A percentile compares a stretch with the other conserved stretches of the same genome.
These are phyloP conservation scores for Laburnicola sp. DNA, from an alignment of 2,329 filamentous ascomycete genomes.

Conservation along the genomic window DNA sequence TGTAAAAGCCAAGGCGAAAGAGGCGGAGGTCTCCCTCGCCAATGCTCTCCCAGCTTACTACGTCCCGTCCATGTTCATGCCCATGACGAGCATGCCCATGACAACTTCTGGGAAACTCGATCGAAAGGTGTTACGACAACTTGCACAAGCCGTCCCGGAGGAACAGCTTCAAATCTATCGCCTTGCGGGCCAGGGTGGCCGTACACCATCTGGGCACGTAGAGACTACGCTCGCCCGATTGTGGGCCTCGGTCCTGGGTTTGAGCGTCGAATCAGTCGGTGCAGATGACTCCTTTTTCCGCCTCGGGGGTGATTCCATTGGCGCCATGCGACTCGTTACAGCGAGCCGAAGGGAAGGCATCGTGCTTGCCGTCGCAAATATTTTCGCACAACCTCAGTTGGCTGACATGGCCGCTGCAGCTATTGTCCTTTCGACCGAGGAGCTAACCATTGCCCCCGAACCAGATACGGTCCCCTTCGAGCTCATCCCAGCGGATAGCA, in stretches of 20 bases:
- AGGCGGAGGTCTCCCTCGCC: slow-evolving; percentile 31
- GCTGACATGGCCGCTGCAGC: slow-evolving; percentile 46
- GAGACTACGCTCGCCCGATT: slow-evolving; percentile 34
- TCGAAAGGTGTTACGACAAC: slow-evolving; percentile 43
- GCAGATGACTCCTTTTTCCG: slow-evolving; percentile 53
- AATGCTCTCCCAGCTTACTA: slow-evolving; percentile 47
- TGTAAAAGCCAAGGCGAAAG: slow-evolving; percentile 24
- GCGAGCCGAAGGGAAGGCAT: slow-evolving; percentile 47
- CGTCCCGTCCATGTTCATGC: slow-evolving; percentile 51
- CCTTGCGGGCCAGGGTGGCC: slow-evolving; percentile 35
- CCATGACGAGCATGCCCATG: slow-evolving; percentile 47
- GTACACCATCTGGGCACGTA: slow-evolving; percentile 27
- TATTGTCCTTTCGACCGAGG: slow-evolving; percentile 25
- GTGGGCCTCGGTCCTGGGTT: slow-evolving; percentile 47
- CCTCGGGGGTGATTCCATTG: slow-evolving; percentile 53
- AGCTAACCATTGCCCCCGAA: slow-evolving; percentile 16
- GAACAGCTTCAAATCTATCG: slow-evolving; percentile 27
- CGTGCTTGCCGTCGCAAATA: slow-evolving; percentile 47
- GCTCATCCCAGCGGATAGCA: slow-evolving; percentile 22
- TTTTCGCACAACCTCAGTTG: slow-evolving; percentile 51
- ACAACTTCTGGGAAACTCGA: slow-evolving; percentile 51
- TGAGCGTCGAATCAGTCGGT: slow-evolving; percentile 45
- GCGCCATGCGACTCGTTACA: slow-evolving; percentile 51
- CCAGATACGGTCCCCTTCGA: slow-evolving; percentile 28
- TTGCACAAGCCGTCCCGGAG: slow-evolving; percentile 40